These are phyloP conservation scores for Cyberlindnera meyerae DNA, from an alignment of 805 yeast genomes.

Conservation along the genomic window DNA sequence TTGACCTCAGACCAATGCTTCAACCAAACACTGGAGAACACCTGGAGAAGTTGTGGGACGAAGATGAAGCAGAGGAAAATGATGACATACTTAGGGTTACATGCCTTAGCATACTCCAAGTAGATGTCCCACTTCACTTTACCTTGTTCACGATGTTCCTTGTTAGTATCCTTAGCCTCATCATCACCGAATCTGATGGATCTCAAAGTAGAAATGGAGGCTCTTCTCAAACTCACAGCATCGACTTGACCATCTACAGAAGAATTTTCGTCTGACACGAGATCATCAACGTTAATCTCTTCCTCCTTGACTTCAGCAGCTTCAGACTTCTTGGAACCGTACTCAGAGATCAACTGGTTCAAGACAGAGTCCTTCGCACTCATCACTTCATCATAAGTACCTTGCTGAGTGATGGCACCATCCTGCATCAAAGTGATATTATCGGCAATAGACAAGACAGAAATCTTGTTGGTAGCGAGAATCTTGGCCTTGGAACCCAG, in stretches of 20 bases:
- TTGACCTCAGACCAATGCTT: constrained; percentile 97
- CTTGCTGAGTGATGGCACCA: constrained; percentile 66
- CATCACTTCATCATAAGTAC: constrained; percentile 51
- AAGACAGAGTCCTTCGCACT: constrained; percentile 42
- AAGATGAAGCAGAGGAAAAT: constrained; percentile 52
- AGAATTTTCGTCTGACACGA: constrained; percentile 22
- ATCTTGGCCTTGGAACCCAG: constrained; percentile 68
- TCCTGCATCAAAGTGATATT: constrained; percentile 62
- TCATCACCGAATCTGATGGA: constrained; percentile 32
- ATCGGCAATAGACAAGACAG: constrained; percentile 73
- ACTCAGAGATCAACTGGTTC: constrained; percentile 53
- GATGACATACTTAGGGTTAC: constrained; percentile 63
- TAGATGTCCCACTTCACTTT: constrained; percentile 88
- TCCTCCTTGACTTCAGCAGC: constrained; percentile 15
- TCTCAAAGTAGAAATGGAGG: constrained; percentile 50
- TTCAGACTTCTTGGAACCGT: constrained; percentile 46
- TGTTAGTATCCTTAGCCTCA: constrained; percentile 27
- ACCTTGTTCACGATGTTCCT: constrained; percentile 89
- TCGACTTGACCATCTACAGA: constrained; percentile 30
- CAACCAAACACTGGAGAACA: constrained; percentile 82
- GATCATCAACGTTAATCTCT: constrained; percentile 14
- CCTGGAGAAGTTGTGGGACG: constrained; percentile 55
- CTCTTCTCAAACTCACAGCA: constrained; percentile 48
- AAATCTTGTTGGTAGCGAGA: constrained; percentile 82
- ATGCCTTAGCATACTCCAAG: constrained; percentile 77